A percentile compares a stretch with the other conserved stretches of the same genome.
Evolutionary conservation across 129 eudicot genomes (phyloP).

Genomic region (Saussurea involucrata): DNA sequence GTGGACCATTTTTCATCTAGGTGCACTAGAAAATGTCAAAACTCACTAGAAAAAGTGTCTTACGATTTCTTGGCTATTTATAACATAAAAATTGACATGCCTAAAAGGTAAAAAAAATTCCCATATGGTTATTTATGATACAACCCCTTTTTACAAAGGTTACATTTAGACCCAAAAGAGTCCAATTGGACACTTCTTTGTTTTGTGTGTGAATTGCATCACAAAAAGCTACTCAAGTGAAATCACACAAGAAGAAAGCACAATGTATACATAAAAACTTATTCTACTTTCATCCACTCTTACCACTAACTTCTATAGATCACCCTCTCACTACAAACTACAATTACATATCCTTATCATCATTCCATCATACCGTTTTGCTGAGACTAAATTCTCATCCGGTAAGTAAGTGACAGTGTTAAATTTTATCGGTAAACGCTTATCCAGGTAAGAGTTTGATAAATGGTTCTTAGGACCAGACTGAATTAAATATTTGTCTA

Average conservation of each 20-base stretch:
- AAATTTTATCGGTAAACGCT: too few species aligned
- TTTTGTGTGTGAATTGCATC: neutral
- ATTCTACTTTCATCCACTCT: conserved; percentile 25
- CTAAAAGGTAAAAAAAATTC: too few species aligned
- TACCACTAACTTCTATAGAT: neutral
- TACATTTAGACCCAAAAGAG: neutral
- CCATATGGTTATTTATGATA: neutral
- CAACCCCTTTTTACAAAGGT: neutral
- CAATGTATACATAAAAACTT: neutral
- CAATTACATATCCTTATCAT: neutral
- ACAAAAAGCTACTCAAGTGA: neutral
- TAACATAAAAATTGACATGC: too few species aligned
- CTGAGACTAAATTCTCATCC: too few species aligned
- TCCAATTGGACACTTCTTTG: neutral
- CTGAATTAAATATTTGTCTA: too few species aligned
- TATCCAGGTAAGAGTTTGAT: too few species aligned
- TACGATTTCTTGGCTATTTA: neutral
- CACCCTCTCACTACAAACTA: neutral
- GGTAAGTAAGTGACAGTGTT: too few species aligned
- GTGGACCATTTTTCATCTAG: too few species aligned
- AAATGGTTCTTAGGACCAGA: too few species aligned
- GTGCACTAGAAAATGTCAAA: too few species aligned
- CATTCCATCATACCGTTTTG: neutral
- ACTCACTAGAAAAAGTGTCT: too few species aligned
- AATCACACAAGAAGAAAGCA: conserved; percentile 1